These are phyloP conservation scores for Malus asiatica DNA, from an alignment of 306 rosid genomes.

Conservation along the genomic window DNA sequence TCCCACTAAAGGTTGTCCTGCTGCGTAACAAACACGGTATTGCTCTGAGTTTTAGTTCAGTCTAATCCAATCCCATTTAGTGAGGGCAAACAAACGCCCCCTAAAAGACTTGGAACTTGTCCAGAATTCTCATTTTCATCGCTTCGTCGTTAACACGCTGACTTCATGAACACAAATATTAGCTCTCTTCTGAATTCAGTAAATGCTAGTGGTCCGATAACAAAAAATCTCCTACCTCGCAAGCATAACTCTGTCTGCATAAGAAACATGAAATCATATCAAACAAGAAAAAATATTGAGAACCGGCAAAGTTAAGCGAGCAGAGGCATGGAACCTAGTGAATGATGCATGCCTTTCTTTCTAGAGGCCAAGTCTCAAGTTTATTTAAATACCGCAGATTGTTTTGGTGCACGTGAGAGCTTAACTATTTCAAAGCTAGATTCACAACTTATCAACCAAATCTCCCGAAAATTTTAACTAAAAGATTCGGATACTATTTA, in stretches of 20 bases:
- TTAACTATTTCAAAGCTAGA: neutral
- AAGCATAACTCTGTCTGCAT: slow-evolving; percentile 15
- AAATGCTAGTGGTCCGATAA: neutral
- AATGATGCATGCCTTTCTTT: neutral
- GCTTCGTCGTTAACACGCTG: neutral
- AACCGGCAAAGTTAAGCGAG: neutral
- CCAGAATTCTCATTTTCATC: neutral
- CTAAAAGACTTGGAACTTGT: too few species aligned
- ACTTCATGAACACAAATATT: neutral
- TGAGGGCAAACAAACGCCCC: too few species aligned
- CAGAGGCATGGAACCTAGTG: neutral
- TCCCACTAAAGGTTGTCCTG: too few species aligned
- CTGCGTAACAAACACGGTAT: too few species aligned
- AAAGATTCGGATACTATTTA: fast-evolving
- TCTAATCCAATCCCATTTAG: fast-evolving
- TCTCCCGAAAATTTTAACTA: too few species aligned
- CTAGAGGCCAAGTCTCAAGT: neutral
- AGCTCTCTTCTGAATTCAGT: slow-evolving; percentile 4
- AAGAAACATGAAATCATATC: neutral
- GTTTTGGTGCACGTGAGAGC: neutral
- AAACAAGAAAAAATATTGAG: neutral
- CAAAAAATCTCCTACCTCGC: neutral
- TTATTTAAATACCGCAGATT: neutral
- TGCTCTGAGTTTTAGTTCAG: too few species aligned
- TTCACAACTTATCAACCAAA: neutral